Evolutionary conservation across 2,329 filamentous ascomycete genomes (phyloP), one percentile per base, ranked within the genome.

Genomic region (Juglanconis sp.): DNA sequence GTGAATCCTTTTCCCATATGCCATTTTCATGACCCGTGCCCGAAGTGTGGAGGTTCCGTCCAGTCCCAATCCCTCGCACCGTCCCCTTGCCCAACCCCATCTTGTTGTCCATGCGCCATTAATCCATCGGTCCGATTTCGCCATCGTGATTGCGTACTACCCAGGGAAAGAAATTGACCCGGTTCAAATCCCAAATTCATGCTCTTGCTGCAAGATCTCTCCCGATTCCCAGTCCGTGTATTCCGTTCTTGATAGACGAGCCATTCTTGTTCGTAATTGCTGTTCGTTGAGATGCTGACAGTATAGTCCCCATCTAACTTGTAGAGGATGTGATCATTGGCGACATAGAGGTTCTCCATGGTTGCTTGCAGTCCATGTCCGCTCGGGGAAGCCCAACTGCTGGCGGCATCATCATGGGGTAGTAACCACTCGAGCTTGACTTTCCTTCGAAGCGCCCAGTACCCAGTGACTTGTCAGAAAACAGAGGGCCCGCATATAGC

Each of bases 381-480:
- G 74, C 75, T 69, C 81, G 76, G 64, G 77, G 77, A 69, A 80
- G 77, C 34, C 78, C 77, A 42, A 53, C 24, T 53, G 56, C 10
- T 31, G 71, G 79, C 6, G 78, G 73, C 35, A 81, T 69, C 64
- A 79, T 71, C 5, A 77, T 79, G 2, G 83, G 83, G 63, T 85
- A 86, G 64, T 81, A 84, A 13, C 81, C 82, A 30, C 71, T 72
- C 5, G 82, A 83, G 48, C 72, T 78, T 9, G 77, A 48, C 66
- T 84, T 85, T 59, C 79, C 79, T 56, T 85, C 82, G 63, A 81
- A 85, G 9, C 79, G 77, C 15, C 77, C 78, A 62, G 81, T 81
- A 34, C 74, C 74, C 30, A 50, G 36, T 31, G 52, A 30, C 53
- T 73, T 74, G 15, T 73, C 62, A 35, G 72, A 75, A 61, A 73